Percentiles rank a stretch among this genome's conserved stretches.
Evolutionary conservation across 1,284 basidiomycete species (phyloP).

Genomic region (Mycena sp.): DNA sequence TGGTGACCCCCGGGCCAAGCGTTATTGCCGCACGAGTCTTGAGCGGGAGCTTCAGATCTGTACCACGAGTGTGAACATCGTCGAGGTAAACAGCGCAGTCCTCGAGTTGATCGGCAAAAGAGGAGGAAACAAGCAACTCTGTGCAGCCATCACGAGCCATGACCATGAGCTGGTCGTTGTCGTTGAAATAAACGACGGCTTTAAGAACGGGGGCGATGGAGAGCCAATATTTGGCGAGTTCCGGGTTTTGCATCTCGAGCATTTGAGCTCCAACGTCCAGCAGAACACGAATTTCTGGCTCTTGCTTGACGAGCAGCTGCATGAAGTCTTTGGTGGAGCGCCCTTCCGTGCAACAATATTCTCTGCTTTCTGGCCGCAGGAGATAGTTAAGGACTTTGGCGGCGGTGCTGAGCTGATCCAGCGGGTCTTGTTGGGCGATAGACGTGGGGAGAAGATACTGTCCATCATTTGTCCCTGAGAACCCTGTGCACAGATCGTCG

Average conservation of each 20-base stretch:
- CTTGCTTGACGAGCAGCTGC: constrained; percentile 56
- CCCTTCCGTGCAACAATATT: constrained; percentile 61
- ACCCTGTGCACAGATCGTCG: constrained; percentile 3
- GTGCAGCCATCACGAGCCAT: constrained; percentile 51
- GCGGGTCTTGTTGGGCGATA: constrained; percentile 62
- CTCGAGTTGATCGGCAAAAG: constrained; percentile 54
- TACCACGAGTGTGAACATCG: constrained; percentile 68
- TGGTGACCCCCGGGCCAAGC: constrained; percentile 63
- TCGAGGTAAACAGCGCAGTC: constrained; percentile 64
- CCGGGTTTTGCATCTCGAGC: constrained; percentile 58
- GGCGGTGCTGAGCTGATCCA: constrained; percentile 56
- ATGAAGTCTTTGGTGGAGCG: constrained; percentile 52
- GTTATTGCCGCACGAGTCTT: constrained; percentile 60
- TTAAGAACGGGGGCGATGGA: constrained; percentile 36
- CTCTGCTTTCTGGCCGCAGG: constrained; percentile 10
- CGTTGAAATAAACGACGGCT: constrained; percentile 61
- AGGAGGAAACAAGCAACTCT: constrained; percentile 56
- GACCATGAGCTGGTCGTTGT: constrained; percentile 56
- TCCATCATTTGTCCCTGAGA: constrained; percentile 43
- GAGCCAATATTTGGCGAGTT: constrained; percentile 57
- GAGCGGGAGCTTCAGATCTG: constrained; percentile 61
- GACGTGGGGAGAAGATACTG: constrained; percentile 54
- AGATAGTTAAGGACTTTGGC: constrained; percentile 37
- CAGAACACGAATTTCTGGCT: constrained; percentile 54
- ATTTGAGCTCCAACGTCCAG: constrained; percentile 71